Percentiles rank a stretch among this genome's conserved stretches.
phyloP scores from a whole-genome alignment of 768 basidiomycete genomes.

The Phylloporus scabripes region DNA sequence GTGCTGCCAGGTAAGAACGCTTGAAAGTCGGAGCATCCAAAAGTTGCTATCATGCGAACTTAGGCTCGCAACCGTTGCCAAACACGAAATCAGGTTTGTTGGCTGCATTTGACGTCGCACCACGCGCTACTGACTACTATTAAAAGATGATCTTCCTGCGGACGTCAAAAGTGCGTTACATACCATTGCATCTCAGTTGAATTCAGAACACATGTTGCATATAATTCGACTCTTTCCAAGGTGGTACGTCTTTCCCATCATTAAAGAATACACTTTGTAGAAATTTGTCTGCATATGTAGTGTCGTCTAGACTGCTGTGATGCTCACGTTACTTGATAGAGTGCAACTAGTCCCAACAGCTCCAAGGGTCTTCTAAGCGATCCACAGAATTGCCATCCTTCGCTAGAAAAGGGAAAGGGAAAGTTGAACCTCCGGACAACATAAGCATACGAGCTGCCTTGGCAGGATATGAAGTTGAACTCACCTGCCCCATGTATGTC shows the following conservation, averaged over 20 bases:
- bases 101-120: neutral
- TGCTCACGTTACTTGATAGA: slow-evolving; percentile 8
- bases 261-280: neutral
- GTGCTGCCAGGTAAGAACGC: slow-evolving; percentile 8
- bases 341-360: neutral
- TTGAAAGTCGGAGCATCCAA: neutral
- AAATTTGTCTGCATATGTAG: neutral
- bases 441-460: slow-evolving; percentile 31
- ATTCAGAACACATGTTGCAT: neutral
- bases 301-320: neutral
- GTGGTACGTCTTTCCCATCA: slow-evolving; percentile 16
- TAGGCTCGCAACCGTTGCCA: neutral
- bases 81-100: slow-evolving; percentile 6
- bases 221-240: neutral
- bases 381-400: slow-evolving; percentile 6
- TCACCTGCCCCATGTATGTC: slow-evolving; percentile 69
- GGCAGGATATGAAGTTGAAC: slow-evolving; percentile 53
- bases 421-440: slow-evolving; percentile 23
- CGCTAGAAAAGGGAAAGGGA: slow-evolving; percentile 44
- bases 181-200: neutral
- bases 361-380: slow-evolving; percentile 3
- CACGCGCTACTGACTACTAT: neutral
- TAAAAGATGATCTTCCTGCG: slow-evolving; percentile 6
- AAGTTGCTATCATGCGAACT: neutral
- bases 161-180: slow-evolving; percentile 7